A percentile compares a stretch with the other conserved stretches of the same genome.
phyloP scores from a whole-genome alignment of 2,329 filamentous ascomycete genomes.

The Fusarium chlamydosporum region DNA sequence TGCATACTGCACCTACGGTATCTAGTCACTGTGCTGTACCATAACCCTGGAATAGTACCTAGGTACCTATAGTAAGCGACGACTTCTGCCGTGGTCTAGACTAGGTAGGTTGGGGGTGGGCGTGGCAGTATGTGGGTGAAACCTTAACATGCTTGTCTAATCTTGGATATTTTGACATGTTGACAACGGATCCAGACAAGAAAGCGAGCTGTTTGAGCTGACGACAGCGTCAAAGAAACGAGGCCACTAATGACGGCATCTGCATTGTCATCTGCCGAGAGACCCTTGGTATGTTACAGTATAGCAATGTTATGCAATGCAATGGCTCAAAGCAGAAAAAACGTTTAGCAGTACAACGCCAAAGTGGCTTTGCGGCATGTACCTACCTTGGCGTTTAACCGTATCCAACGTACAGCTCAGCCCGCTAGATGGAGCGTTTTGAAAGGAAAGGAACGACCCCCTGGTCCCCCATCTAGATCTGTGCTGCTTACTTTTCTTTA shows the following conservation, averaged over 20 bases:
- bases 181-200: conserved; percentile 31
- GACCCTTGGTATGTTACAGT: conserved; percentile 5
- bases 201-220: conserved; percentile 8
- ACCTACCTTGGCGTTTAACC: conserved; percentile 4
- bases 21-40: no score
- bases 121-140: conserved; percentile 37
- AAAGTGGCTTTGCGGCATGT: conserved; percentile 31
- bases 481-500: conserved; percentile 32
- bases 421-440: conserved; percentile 21
- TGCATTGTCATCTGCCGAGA: conserved; percentile 32
- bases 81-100: conserved; percentile 14
- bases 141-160: conserved; percentile 31
- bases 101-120: not conserved
- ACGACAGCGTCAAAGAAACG: conserved; percentile 4
- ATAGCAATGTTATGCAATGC: conserved; percentile 1
- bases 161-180: conserved; percentile 15
- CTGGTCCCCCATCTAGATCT: conserved; percentile 28
- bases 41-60: not conserved
- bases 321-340: not conserved
- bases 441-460: conserved; percentile 12
- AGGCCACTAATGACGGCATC: conserved; percentile 31
- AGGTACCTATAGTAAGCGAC: not conserved
- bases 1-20: no score
- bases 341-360: not conserved
- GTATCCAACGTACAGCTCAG: conserved; percentile 12